These are phyloP conservation scores for Styphnolobium japonicum DNA, from an alignment of 306 rosid species.

Conservation along the genomic window DNA sequence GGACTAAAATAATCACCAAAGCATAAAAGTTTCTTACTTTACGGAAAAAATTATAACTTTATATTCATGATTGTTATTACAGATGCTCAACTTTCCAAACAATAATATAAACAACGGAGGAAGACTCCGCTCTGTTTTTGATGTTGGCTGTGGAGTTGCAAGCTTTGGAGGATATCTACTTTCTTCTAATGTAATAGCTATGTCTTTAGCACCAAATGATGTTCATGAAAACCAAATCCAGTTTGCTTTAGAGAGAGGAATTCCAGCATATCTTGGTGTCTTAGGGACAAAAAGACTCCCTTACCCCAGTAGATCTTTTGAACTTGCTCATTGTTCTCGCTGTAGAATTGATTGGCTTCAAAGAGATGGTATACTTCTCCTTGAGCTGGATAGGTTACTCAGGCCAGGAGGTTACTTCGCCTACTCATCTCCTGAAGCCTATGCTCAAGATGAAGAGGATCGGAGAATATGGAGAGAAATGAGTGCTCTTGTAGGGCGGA, in stretches of 20 bases:
- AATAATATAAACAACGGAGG: slow-evolving; percentile 69
- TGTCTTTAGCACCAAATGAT: slow-evolving; percentile 95
- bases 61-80: slow-evolving; percentile 32
- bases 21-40: background rate
- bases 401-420: slow-evolving; percentile 95
- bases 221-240: slow-evolving; percentile 97
- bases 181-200: slow-evolving; percentile 69
- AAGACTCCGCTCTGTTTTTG: slow-evolving; percentile 71
- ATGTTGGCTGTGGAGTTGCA: slow-evolving; percentile 91
- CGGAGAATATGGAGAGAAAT: slow-evolving; percentile 80
- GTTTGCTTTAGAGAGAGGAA: slow-evolving; percentile 93
- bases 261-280: slow-evolving; percentile 93
- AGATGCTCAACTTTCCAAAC: slow-evolving; percentile 92
- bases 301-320: slow-evolving; percentile 94
- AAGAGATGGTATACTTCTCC: slow-evolving; percentile 89
- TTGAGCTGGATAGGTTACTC: slow-evolving; percentile 90
- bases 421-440: slow-evolving; percentile 93
- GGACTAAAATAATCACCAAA: slow-evolving; percentile 9
- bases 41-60: background rate
- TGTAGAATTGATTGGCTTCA: slow-evolving; percentile 98
- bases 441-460: slow-evolving; percentile 97
- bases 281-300: slow-evolving; percentile 90
- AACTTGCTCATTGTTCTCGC: slow-evolving; percentile 94
- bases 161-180: slow-evolving; percentile 94
- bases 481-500: slow-evolving; percentile 69